Percentiles rank a stretch among this genome's conserved stretches.
These are phyloP conservation scores for Musa balbisiana DNA, from an alignment of 202 grass and related monocot species.

Conservation along the genomic window DNA sequence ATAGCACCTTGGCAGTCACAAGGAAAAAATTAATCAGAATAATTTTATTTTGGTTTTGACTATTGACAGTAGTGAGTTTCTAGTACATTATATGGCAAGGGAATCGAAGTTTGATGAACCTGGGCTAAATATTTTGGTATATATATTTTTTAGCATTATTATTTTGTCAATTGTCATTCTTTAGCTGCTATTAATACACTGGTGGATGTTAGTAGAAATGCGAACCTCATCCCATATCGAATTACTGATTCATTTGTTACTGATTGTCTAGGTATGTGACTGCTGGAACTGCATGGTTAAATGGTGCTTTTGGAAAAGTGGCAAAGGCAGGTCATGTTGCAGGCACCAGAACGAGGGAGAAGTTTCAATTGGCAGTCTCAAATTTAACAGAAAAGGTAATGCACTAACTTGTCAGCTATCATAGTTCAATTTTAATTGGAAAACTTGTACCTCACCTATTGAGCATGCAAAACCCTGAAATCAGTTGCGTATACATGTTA, in stretches of 20 bases:
- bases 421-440: background rate
- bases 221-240: background rate
- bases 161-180: background rate
- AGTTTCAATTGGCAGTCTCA: constrained; percentile 89
- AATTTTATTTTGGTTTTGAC: background rate
- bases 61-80: background rate
- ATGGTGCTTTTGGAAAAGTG: constrained; percentile 85
- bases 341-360: constrained; percentile 82
- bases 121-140: background rate
- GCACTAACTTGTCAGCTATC: background rate
- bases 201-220: background rate
- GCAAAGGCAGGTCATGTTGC: constrained; percentile 75
- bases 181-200: background rate
- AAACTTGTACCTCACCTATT: background rate
- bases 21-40: background rate
- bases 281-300: constrained; percentile 92
- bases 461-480: background rate
- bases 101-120: background rate
- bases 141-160: background rate
- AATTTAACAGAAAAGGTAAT: constrained; percentile 89
- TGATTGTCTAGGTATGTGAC: constrained; percentile 71
- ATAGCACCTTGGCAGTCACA: background rate
- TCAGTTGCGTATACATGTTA: background rate
- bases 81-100: background rate
- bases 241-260: background rate